Percentiles rank a stretch among this genome's conserved stretches.
These are phyloP conservation scores for Pyronema omphalodes DNA, from an alignment of 495 filamentous ascomycete genomes.

Conservation along the genomic window DNA sequence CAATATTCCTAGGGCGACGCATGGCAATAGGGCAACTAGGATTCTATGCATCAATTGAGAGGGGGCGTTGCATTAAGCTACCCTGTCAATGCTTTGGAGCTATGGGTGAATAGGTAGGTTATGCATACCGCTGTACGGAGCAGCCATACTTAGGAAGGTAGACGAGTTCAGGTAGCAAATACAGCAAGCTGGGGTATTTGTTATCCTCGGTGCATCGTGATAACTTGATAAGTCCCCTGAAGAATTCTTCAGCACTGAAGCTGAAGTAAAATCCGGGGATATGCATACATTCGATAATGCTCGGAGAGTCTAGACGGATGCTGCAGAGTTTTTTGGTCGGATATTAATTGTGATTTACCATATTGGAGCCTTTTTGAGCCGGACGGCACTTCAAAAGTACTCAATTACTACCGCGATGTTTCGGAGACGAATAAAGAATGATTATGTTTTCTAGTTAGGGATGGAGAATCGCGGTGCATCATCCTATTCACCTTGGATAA, in stretches of 20 bases:
- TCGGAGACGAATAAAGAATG: no score
- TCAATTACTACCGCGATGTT: no score
- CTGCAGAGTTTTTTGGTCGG: not conserved
- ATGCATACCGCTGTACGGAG: not conserved
- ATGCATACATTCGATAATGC: not conserved
- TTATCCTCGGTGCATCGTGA: not conserved
- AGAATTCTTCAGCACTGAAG: not conserved
- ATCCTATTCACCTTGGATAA: not conserved
- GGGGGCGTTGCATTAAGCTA: not conserved
- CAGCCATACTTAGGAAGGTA: not conserved
- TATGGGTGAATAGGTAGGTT: not conserved
- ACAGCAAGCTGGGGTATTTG: not conserved
- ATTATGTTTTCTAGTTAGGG: no score
- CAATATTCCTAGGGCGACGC: not conserved
- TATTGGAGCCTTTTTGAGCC: not conserved
- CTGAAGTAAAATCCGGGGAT: not conserved
- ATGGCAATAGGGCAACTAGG: not conserved
- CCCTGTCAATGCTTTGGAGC: not conserved
- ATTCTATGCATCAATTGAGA: not conserved
- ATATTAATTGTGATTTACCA: not conserved
- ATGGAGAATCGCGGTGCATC: not conserved
- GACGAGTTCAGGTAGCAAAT: not conserved
- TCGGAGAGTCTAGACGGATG: not conserved
- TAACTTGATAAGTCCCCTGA: not conserved
- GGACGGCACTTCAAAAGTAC: not conserved